phyloP scores from a whole-genome alignment of 495 filamentous ascomycete genomes.

The Xylaria sp. region DNA sequence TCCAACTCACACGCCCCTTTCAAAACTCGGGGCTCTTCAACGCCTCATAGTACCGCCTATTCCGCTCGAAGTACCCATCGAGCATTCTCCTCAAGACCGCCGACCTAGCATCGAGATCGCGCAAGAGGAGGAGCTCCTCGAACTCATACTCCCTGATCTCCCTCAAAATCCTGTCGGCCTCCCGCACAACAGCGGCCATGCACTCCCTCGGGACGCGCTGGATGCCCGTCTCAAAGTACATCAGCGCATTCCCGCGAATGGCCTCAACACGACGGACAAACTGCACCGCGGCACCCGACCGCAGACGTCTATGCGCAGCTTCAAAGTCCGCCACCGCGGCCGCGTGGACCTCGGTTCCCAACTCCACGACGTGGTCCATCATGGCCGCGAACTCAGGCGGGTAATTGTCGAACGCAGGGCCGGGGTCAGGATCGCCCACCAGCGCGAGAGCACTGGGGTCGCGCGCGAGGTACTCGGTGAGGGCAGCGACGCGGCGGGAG shows the following conservation, averaged over 20 bases:
- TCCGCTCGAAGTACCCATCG: background rate
- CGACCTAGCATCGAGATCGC: background rate
- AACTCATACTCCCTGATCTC: background rate
- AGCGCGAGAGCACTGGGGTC: background rate
- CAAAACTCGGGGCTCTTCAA: background rate
- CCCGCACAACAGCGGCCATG: background rate
- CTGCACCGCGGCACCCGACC: background rate
- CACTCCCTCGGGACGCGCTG: background rate
- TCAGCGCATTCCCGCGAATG: background rate
- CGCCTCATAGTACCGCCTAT: background rate
- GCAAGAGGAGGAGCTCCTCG: background rate
- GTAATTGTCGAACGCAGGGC: background rate
- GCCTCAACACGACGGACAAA: background rate
- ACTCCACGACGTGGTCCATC: background rate
- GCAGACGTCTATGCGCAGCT: background rate
- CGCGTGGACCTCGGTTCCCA: background rate
- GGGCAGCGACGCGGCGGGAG: background rate
- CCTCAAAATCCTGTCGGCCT: background rate
- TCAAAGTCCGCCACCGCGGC: background rate
- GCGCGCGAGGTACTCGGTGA: background rate
- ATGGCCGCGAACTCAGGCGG: background rate
- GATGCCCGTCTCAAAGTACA: too few species aligned
- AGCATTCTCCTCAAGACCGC: rapidly evolving
- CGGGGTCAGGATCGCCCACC: too few species aligned
- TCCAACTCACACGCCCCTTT: too few species aligned